Evolutionary conservation across 108 stramenopile genomes (phyloP).

Genomic region (Skeletonema marinoi): DNA sequence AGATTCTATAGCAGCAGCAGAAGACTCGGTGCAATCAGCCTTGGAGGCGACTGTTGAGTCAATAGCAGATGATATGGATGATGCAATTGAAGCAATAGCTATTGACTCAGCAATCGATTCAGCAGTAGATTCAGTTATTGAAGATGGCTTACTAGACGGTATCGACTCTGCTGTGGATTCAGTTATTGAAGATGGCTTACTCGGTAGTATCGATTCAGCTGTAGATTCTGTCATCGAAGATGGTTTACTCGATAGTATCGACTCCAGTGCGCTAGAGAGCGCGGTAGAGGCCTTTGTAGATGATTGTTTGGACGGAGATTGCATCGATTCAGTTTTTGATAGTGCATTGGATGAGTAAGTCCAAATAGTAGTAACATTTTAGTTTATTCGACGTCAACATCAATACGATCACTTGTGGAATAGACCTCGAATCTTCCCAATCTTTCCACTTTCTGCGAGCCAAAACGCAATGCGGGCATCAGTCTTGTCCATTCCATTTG

Average conservation of each 20-base stretch:
- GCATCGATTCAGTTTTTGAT: background rate
- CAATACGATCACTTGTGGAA: constrained; percentile 18
- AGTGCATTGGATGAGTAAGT: background rate
- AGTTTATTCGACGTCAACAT: background rate
- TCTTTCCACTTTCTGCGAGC: constrained; percentile 57
- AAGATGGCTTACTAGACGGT: constrained; percentile 8
- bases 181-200: constrained; percentile 14
- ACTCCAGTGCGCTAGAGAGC: background rate
- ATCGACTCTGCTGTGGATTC: constrained; percentile 10
- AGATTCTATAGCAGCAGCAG: background rate
- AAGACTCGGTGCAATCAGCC: background rate
- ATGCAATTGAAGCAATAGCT: constrained; percentile 6
- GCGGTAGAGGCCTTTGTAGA: constrained; percentile 8
- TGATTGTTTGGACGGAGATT: background rate
- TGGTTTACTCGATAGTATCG: constrained; percentile 2
- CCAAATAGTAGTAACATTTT: background rate
- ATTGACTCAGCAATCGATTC: constrained; percentile 4
- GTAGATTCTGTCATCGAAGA: constrained; percentile 17
- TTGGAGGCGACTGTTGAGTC: constrained; percentile 7
- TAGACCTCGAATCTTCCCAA: constrained; percentile 44
- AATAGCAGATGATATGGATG: background rate
- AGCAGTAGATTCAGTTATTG: constrained; percentile 9
- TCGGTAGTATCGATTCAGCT: constrained; percentile 8
- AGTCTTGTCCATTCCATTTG: constrained; percentile 54
- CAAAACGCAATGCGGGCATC: constrained; percentile 61